Evolutionary conservation across 2,329 filamentous ascomycete genomes (phyloP), one percentile per base, ranked within the genome.

Genomic region (Epichloe uncinata): DNA sequence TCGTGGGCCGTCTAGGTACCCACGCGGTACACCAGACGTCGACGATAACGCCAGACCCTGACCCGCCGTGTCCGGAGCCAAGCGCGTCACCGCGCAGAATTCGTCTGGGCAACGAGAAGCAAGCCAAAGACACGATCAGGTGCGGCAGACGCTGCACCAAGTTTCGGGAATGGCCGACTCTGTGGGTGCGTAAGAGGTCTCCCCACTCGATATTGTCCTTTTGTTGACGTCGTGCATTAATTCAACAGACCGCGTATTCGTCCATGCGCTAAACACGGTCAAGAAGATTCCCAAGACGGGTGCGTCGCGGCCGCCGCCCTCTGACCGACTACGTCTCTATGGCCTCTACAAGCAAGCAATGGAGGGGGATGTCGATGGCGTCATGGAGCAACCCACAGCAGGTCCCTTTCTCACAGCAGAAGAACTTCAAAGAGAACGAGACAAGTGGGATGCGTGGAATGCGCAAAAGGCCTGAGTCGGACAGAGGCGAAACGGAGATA

Each of bases 341-440:
- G 93, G 93, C 56, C 77, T 98, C 57, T 98, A 98, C 73, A 98
- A 98, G 66, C 93, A 98, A 69, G 89, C 89, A 54, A 97, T 97
- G 93, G 90, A 98, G 72, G 93, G 45, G 45, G 88, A 98, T 67
- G 90, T 97, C 35, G 86, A 93, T 58, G 87, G 87, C 45, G 88
- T 97, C 46, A 94, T 96, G 84, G 84, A 91, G 60, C 79, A 89
- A 43, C 91, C 93, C 38, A 72, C 71, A 41, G 60, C 66, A 46
- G 71, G 69, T 18, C 69, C 71, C 8, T 71, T 72, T 52, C 63
- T 74, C 53, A 62, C 70, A 11, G 59, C 63, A 18, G 75, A 80
- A 54, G 80, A 82, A 53, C 62, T 81, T 2, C 71, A 75, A 55
- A 69, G 77, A 49, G 78, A 82, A 55, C 74, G 74, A 61, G 78